phyloP scores from a whole-genome alignment of 257 asterid species.

The Penstemon eatonii region DNA sequence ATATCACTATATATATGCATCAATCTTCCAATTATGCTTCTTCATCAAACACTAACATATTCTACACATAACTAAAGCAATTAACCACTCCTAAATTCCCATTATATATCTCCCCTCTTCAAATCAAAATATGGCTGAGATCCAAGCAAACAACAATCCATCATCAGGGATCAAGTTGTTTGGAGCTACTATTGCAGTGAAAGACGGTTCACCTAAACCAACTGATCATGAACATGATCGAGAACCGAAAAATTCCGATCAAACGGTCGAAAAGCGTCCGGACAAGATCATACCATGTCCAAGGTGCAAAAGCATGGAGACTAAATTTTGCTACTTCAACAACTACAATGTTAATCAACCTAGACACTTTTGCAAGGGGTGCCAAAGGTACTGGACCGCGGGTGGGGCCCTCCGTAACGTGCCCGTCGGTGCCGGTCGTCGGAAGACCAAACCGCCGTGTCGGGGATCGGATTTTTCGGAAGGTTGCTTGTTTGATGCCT shows the following conservation, averaged over 20 bases:
- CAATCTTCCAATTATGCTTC: too few relatives aligned
- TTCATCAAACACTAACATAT: too few relatives aligned
- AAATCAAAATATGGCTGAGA: slow-evolving; percentile 43
- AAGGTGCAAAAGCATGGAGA: neutral
- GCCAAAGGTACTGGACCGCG: neutral
- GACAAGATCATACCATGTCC: neutral
- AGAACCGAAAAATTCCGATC: slow-evolving; percentile 20
- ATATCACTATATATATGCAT: too few relatives aligned
- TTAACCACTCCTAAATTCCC: too few relatives aligned
- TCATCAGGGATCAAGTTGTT: slow-evolving; percentile 65
- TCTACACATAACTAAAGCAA: too few relatives aligned
- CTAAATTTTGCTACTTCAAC: neutral
- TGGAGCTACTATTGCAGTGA: slow-evolving; percentile 59
- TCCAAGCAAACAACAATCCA: slow-evolving; percentile 34
- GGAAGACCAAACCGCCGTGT: slow-evolving; percentile 35
- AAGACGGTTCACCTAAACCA: slow-evolving; percentile 22
- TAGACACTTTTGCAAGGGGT: neutral
- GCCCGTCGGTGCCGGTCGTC: neutral
- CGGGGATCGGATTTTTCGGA: slow-evolving; percentile 49
- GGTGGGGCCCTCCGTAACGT: neutral
- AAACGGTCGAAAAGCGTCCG: slow-evolving; percentile 27
- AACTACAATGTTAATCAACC: neutral
- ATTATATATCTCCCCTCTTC: neutral
- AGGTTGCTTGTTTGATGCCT: slow-evolving; percentile 44
- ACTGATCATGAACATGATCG: slow-evolving; percentile 25